Evolutionary conservation across 768 basidiomycete genomes (phyloP).

Genomic region (Boletus vinaceobasis): DNA sequence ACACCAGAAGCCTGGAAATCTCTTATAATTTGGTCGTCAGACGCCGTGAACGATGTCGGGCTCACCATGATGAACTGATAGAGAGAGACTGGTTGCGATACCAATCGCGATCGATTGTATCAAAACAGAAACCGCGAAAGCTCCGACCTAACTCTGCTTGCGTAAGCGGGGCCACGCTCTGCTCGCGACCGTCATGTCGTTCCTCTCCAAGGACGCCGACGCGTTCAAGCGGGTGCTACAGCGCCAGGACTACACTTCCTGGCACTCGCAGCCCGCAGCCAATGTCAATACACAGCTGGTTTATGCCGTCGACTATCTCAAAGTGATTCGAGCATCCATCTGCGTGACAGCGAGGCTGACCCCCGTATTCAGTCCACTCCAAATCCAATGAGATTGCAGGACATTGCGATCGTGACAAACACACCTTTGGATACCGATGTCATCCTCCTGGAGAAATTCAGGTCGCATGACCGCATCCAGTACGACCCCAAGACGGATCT

Average conservation of each 20-base stretch:
- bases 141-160: slow-evolving; percentile 29
- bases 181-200: slow-evolving; percentile 48
- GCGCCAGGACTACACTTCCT: slow-evolving; percentile 67
- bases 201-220: slow-evolving; percentile 65
- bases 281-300: slow-evolving; percentile 87
- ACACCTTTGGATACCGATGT: slow-evolving; percentile 73
- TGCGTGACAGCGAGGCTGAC: slow-evolving; percentile 11
- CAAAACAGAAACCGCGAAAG: slow-evolving; percentile 7
- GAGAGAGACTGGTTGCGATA: slow-evolving; percentile 21
- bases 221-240: slow-evolving; percentile 65
- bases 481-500: slow-evolving; percentile 82
- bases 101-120: slow-evolving; percentile 22
- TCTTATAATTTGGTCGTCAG: not conserved
- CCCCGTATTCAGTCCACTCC: slow-evolving; percentile 47
- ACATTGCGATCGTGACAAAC: slow-evolving; percentile 77
- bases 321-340: slow-evolving; percentile 41
- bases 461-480: slow-evolving; percentile 71
- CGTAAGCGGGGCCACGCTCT: slow-evolving; percentile 10
- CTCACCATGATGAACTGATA: slow-evolving; percentile 32
- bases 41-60: not conserved
- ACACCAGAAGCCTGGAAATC: slow-evolving; percentile 34
- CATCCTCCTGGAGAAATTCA: slow-evolving; percentile 76
- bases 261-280: slow-evolving; percentile 85
- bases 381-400: slow-evolving; percentile 83
- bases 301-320: slow-evolving; percentile 79